Evolutionary conservation across 2,329 filamentous ascomycete species (phyloP).

Genomic region (Paecilomyces sp.): DNA sequence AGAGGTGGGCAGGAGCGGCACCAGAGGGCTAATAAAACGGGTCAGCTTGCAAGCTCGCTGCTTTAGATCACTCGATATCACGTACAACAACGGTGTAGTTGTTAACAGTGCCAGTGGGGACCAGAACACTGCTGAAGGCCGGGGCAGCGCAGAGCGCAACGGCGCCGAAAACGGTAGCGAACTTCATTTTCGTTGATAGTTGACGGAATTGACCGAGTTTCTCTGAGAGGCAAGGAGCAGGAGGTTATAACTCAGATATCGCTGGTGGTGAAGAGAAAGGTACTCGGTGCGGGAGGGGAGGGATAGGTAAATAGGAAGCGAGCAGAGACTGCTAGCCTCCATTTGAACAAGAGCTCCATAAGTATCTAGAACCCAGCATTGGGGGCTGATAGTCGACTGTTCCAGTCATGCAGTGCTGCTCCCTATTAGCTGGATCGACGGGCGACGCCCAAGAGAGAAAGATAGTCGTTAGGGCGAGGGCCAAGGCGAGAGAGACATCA

Average conservation of each 20-base stretch:
- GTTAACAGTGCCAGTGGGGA: slow-evolving; percentile 5
- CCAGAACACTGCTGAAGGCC: slow-evolving; percentile 10
- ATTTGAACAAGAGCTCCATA: neutral
- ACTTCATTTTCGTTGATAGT: slow-evolving; percentile 18
- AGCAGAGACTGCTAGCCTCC: neutral
- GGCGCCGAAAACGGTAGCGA: slow-evolving; percentile 16
- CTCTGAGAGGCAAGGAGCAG: neutral
- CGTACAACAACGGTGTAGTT: neutral
- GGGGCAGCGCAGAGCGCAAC: slow-evolving; percentile 16
- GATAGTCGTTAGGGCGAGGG: neutral
- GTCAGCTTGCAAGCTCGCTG: neutral
- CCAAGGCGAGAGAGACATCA: neutral
- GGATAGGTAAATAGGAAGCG: slow-evolving; percentile 2
- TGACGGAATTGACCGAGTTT: neutral
- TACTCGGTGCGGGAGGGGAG: neutral
- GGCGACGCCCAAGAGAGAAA: neutral
- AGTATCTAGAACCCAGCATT: slow-evolving; percentile 17
- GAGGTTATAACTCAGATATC: neutral
- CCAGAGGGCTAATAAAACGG: neutral
- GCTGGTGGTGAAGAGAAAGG: neutral
- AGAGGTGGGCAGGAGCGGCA: neutral
- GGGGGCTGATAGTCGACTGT: slow-evolving; percentile 1
- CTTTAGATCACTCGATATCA: neutral
- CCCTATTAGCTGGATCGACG: neutral
- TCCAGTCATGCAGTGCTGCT: neutral